Evolutionary conservation across 2,329 filamentous ascomycete genomes (phyloP).

Genomic region (Helicocarpus griseus): DNA sequence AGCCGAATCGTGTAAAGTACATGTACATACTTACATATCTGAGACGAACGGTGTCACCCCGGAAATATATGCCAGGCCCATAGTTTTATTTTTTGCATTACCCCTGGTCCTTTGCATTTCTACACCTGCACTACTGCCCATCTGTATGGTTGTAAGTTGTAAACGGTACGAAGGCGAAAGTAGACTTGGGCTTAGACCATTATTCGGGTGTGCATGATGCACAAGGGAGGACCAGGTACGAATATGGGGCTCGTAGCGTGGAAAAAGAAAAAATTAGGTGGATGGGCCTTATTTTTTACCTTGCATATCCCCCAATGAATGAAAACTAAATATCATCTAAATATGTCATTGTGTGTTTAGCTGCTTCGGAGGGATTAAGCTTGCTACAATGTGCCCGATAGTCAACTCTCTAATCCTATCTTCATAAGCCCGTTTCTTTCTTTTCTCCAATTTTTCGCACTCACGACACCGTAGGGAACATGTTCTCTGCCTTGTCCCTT

Average conservation of each 20-base stretch:
- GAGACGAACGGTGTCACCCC: background rate
- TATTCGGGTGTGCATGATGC: background rate
- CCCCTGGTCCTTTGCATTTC: background rate
- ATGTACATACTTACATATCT: background rate
- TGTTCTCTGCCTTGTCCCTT: background rate
- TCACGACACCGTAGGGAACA: background rate
- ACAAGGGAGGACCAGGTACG: constrained; percentile 2
- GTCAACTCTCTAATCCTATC: background rate
- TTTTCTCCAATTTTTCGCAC: background rate
- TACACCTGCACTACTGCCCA: constrained; percentile 4
- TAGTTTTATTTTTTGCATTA: constrained; percentile 1
- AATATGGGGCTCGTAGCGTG: background rate
- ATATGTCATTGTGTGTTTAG: background rate
- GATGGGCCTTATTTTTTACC: background rate
- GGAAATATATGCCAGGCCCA: background rate
- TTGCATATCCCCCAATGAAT: background rate
- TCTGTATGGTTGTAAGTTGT: constrained; percentile 1
- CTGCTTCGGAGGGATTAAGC: background rate
- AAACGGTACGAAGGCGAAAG: background rate
- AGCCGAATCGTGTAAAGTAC: background rate
- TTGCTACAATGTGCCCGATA: background rate
- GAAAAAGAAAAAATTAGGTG: background rate
- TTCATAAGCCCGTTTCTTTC: background rate
- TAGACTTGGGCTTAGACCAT: constrained; percentile 2
- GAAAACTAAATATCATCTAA: background rate